phyloP scores from a whole-genome alignment of 2,329 filamentous ascomycete species.

The Fusarium fujikuroi region DNA sequence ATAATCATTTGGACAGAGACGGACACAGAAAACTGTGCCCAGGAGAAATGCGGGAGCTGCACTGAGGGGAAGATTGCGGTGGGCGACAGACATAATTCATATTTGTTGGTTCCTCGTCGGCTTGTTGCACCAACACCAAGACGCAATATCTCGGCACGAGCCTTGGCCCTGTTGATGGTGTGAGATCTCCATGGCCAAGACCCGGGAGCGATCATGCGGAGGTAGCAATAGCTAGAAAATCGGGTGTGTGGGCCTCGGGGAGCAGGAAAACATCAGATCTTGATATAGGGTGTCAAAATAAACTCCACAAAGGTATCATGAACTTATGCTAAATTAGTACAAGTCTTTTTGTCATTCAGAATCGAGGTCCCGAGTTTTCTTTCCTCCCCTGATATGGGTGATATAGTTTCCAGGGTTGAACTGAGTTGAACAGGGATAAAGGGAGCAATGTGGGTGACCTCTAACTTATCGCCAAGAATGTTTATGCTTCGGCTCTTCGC shows the following conservation, averaged over 20 bases:
- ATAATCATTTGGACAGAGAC: background rate
- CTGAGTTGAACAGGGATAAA: constrained; percentile 2
- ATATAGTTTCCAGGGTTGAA: background rate
- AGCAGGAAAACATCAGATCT: background rate
- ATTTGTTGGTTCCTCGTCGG: background rate
- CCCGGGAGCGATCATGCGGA: constrained; percentile 18
- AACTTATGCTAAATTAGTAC: too few relatives aligned
- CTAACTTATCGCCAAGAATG: background rate
- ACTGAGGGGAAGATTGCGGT: background rate
- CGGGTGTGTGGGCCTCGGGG: background rate
- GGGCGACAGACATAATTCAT: background rate
- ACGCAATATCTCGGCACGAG: background rate
- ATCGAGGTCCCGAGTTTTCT: too few relatives aligned
- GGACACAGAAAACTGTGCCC: background rate
- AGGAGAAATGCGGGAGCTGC: constrained; percentile 24
- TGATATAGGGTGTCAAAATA: background rate
- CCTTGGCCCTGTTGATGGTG: background rate
- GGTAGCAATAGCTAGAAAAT: background rate
- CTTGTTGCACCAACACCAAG: background rate
- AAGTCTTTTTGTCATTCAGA: background rate
- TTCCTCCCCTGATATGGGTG: too few relatives aligned
- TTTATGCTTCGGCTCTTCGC: background rate
- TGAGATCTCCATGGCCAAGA: background rate
- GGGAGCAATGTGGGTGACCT: background rate
- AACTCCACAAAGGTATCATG: fast-evolving